Evolutionary conservation across 1,139 yeast species (phyloP).

Genomic region (Suhomyces bokatorum): DNA sequence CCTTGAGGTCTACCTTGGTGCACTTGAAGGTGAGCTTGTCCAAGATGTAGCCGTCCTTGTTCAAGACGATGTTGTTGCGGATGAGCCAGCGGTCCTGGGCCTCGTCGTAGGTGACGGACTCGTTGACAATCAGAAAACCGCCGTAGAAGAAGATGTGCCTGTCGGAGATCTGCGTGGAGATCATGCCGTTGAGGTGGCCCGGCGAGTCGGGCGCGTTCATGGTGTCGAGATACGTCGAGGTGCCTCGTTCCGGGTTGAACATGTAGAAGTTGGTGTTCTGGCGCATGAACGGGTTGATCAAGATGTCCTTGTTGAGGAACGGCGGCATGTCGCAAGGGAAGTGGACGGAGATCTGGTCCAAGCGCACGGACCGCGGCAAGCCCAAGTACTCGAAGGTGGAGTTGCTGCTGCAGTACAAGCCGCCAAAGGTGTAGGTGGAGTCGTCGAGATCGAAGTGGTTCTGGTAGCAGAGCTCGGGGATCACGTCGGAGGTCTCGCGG

Average conservation of each 20-base stretch:
- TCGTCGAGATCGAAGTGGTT: slow-evolving; percentile 37
- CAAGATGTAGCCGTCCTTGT: slow-evolving; percentile 40
- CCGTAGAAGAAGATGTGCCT: slow-evolving; percentile 45
- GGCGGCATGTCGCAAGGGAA: slow-evolving; percentile 47
- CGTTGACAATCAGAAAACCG: slow-evolving; percentile 36
- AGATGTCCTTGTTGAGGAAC: slow-evolving; percentile 34
- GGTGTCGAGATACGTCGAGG: slow-evolving; percentile 33
- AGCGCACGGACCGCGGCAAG: slow-evolving; percentile 34
- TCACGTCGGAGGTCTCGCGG: slow-evolving; percentile 11
- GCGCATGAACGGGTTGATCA: slow-evolving; percentile 37
- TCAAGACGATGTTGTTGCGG: slow-evolving; percentile 32
- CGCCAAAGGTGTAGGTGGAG: slow-evolving; percentile 41
- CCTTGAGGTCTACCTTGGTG: slow-evolving; percentile 29
- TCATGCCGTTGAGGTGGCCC: slow-evolving; percentile 29
- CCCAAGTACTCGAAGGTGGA: slow-evolving; percentile 33
- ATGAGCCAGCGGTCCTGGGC: slow-evolving; percentile 40
- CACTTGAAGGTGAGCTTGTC: slow-evolving; percentile 36
- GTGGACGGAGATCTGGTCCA: slow-evolving; percentile 36
- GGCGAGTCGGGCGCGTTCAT: slow-evolving; percentile 28
- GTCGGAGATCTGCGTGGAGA: slow-evolving; percentile 34
- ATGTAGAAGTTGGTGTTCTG: slow-evolving; percentile 30
- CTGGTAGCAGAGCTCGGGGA: slow-evolving; percentile 37
- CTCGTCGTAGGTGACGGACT: slow-evolving; percentile 24
- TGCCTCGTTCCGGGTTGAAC: slow-evolving; percentile 37
- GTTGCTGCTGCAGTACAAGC: slow-evolving; percentile 25